Evolutionary conservation across 2,329 filamentous ascomycete genomes (phyloP).

Genomic region (Blastomyces percursus): DNA sequence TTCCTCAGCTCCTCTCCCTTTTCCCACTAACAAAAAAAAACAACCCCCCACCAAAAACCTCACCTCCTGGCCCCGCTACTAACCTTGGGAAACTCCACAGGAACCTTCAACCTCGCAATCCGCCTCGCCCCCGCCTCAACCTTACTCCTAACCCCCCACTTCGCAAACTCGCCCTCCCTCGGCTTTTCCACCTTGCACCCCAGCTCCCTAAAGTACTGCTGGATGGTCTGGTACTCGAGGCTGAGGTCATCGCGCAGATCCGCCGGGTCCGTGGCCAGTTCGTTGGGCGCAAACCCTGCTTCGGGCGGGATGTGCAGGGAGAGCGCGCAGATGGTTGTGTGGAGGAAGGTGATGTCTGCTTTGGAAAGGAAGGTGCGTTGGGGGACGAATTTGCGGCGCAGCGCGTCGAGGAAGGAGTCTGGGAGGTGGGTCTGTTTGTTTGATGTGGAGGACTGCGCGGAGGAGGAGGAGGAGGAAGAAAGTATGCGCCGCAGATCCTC

Average conservation of each 20-base stretch:
- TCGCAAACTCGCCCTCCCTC: conserved; percentile 31
- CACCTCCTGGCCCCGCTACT: conserved; percentile 29
- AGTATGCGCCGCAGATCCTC: conserved; percentile 31
- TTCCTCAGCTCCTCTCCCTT: too few species aligned
- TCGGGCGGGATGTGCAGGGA: conserved; percentile 36
- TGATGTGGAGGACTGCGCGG: conserved; percentile 13
- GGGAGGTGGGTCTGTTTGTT: conserved; percentile 20
- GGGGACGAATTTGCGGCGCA: conserved; percentile 34
- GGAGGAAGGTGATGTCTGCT: conserved; percentile 33
- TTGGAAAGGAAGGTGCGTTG: conserved; percentile 26
- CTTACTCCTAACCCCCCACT: conserved; percentile 44
- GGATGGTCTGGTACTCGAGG: conserved; percentile 25
- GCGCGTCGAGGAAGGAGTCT: conserved; percentile 30
- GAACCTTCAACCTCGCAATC: conserved; percentile 62
- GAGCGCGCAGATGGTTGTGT: conserved; percentile 37
- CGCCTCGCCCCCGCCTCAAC: conserved; percentile 42
- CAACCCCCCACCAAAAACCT: background rate
- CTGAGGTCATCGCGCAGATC: conserved; percentile 37
- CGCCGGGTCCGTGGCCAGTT: conserved; percentile 34
- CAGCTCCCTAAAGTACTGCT: conserved; percentile 37
- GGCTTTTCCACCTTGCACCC: conserved; percentile 36
- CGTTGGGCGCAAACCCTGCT: conserved; percentile 29
- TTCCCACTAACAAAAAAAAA: background rate
- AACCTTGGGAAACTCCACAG: conserved; percentile 68
- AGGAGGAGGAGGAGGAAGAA: conserved; percentile 20